These are phyloP conservation scores for Podila clonocystis DNA, from an alignment of 192 early-diverging fungal genomes.

Conservation along the genomic window DNA sequence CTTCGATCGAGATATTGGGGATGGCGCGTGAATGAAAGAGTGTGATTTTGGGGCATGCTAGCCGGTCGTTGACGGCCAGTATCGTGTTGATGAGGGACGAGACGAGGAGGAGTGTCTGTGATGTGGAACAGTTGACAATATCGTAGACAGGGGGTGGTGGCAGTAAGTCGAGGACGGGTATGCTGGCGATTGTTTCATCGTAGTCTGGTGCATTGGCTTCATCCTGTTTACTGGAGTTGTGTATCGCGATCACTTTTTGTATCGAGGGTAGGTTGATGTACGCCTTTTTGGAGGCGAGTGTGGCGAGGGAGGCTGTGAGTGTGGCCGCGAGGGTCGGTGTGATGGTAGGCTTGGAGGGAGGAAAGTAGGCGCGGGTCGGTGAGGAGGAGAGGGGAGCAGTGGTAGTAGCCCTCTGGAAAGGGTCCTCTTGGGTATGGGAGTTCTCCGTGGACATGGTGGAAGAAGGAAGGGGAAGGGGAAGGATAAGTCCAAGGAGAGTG, in stretches of 20 bases:
- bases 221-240: conserved; percentile 12
- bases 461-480: not conserved
- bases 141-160: conserved; percentile 52
- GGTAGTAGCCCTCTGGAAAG: not conserved
- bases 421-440: not conserved
- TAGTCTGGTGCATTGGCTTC: conserved; percentile 31
- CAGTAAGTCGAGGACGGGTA: conserved; percentile 43
- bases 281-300: conserved; percentile 31
- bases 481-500: not conserved
- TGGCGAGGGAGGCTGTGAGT: conserved; percentile 23
- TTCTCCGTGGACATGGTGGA: not conserved
- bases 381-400: conserved; percentile 3
- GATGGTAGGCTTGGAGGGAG: conserved; percentile 20
- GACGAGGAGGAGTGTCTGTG: conserved; percentile 57
- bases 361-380: conserved; percentile 33
- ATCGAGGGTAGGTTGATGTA: conserved; percentile 44
- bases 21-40: conserved; percentile 77
- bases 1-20: conserved; percentile 70
- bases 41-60: conserved; percentile 56
- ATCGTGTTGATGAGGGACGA: conserved; percentile 61
- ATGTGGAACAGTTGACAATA: conserved; percentile 58
- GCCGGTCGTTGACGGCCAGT: conserved; percentile 58
- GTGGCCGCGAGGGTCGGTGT: conserved; percentile 3
- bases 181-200: conserved; percentile 40
- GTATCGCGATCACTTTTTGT: conserved; percentile 38